Evolutionary conservation across 768 basidiomycete species (phyloP).

Genomic region (Suillus americanus): DNA sequence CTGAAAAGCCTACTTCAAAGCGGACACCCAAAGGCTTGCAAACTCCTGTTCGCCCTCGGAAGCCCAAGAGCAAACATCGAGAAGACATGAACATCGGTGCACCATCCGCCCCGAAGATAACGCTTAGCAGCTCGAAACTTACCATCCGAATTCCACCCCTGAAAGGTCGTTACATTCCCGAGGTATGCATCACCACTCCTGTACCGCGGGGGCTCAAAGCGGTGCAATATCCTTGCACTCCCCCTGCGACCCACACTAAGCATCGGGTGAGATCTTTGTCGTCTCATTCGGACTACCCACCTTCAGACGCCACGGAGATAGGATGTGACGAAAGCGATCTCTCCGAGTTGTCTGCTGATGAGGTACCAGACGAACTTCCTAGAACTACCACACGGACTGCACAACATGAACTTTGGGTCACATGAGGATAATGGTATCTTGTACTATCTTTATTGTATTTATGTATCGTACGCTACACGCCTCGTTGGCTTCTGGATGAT

Average conservation of each 20-base stretch:
- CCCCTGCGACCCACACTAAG: slow-evolving; percentile 23
- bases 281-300: slow-evolving; percentile 15
- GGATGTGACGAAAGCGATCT: slow-evolving; percentile 20
- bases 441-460: slow-evolving; percentile 36
- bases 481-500: slow-evolving; percentile 1
- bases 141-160: neutral
- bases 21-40: slow-evolving; percentile 26
- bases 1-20: slow-evolving; percentile 17
- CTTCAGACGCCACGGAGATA: slow-evolving; percentile 23
- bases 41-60: slow-evolving; percentile 28
- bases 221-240: slow-evolving; percentile 18
- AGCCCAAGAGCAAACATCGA: slow-evolving; percentile 21
- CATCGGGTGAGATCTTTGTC: slow-evolving; percentile 18
- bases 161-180: neutral
- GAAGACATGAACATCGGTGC: neutral
- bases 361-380: slow-evolving; percentile 28
- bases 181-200: slow-evolving; percentile 18
- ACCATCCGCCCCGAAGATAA: neutral
- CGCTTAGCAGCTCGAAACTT: neutral
- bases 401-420: slow-evolving; percentile 16
- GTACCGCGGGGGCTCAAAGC: slow-evolving; percentile 13
- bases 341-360: slow-evolving; percentile 22
- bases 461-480: slow-evolving; percentile 16
- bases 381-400: slow-evolving; percentile 13
- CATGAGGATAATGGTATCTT: slow-evolving; percentile 14